A percentile compares a stretch with the other conserved stretches of the same genome.
phyloP scores from a whole-genome alignment of 2,329 filamentous ascomycete genomes.

The Fonsecaea pugnacius region DNA sequence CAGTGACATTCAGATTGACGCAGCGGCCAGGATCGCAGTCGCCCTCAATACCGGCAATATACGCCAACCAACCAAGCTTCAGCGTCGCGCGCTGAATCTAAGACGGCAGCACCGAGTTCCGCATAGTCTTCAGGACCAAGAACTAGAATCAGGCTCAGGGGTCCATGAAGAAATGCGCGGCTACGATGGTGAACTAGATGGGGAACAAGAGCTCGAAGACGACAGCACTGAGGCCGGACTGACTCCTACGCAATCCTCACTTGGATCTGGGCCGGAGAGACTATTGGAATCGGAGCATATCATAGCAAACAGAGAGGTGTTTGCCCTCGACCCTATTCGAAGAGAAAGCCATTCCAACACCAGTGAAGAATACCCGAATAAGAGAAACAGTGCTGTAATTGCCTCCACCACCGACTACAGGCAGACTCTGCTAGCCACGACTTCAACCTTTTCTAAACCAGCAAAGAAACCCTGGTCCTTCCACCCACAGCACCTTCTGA shows the following conservation, averaged over 20 bases:
- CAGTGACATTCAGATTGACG: neutral
- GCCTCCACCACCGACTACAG: neutral
- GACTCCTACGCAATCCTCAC: neutral
- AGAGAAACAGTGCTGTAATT: neutral
- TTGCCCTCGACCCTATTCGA: neutral
- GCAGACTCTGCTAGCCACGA: neutral
- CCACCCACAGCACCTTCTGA: neutral
- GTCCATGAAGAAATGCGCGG: neutral
- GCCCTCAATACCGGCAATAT: neutral
- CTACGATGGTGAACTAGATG: neutral
- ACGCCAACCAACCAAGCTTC: constrained; percentile 3
- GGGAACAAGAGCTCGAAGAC: neutral
- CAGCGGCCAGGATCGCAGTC: neutral
- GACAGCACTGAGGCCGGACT: neutral
- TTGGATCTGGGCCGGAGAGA: neutral
- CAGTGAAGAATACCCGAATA: neutral
- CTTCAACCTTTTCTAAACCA: neutral
- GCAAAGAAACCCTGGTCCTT: neutral
- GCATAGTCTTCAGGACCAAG: neutral
- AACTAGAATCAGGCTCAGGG: neutral
- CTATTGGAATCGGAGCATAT: neutral
- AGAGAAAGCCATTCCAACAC: neutral
- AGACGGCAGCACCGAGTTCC: neutral
- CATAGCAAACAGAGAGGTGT: neutral
- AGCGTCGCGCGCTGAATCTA: neutral